Evolutionary conservation across 495 filamentous ascomycete genomes (phyloP), one percentile per base, ranked within the genome.

Genomic region (Aspergillus leporis): DNA sequence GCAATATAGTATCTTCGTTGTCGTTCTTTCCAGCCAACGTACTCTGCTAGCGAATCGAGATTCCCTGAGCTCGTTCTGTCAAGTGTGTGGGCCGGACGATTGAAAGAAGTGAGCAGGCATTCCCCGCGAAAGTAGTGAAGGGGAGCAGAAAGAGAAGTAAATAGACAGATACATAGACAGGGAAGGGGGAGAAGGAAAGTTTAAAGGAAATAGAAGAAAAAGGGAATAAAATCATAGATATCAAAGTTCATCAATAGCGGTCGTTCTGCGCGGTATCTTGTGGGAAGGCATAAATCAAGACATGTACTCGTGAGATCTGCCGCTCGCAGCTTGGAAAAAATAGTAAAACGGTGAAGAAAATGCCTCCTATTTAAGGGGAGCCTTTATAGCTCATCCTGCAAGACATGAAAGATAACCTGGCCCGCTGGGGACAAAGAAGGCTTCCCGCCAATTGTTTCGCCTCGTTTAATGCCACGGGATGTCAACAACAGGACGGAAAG

Each of bases 251-350:
- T 64, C 61, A 67, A 64, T 61, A 61, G 56, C 61, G 59, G 55
- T 61, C 58, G 62, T 62, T 58, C 55, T 53, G 50, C 59, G 60
- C 65, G 62, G 65, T 65, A 68, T 68, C 65, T 68, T 68, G 59
- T 64, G 59, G 56, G 59, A 63, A 64, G 60, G 63, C 65, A 68
- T 68, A 51, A 65, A 62, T 59, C 56, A 65, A 60, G 60, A 64
- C 66, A 61, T 66, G 64, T 54, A 66, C 66, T 64, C 61, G 58
- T 69, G 56, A 64, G 56, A 56, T 55, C 61, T 60, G 62, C 66
- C 58, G 60, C 65, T 64, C 43, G 65, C 65, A 61, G 65, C 61
- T 64, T 53, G 49, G n/a, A n/a, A 59, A 55, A 55, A 55, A 60
- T 47, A 52, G 40, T 51, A 59, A 63, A 52, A 51, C 49, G 46